Evolutionary conservation across 306 rosid genomes (phyloP), one percentile per base, ranked within the genome.

Genomic region (Aeschynomene evenia): DNA sequence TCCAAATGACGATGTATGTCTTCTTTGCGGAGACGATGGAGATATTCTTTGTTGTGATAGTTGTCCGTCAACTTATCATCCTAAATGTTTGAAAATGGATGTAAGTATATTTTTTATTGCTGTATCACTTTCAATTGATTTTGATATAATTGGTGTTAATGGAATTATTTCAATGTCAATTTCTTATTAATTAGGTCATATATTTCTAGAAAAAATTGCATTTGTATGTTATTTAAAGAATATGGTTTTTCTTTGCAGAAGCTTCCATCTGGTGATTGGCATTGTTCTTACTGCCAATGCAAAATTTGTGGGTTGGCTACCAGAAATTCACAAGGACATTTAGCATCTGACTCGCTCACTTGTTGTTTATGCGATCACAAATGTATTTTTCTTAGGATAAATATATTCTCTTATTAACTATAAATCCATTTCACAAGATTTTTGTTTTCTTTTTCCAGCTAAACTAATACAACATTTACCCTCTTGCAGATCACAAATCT

Each of bases 31-130:
- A 62, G 91, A 87, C 43, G 87, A 77, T 9, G 91, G 94, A 55
- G 74, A 85, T 36, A 75, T 87, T 65, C 74, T 86, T 39, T 85
- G 96, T 61, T 90, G 96, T 60, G 91, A 87, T 40, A 28, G 84
- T 40, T 90, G 96, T 64, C 87, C 95, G 19, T 90, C 95, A 49
- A 71, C 88, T 18, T 87, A 87, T 81, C 96, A 90, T 74, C 89
- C 69, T 63, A 77, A 70, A 65, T 87, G 96, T 82, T 71, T 90
- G 73, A 83, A 73, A 68, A 72, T 90, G 43, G 23, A 79, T 59
- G 96, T 90, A 80, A 23, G 81, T 59, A 31, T 26, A 28, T 3
- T 13, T 6, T 20, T 16, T 7, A 20, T 43, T 60, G 20, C 64
- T 5, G 40, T 55, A 10, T 48, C 63, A 15, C 3, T 53, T 29